Percentiles rank a stretch among this genome's conserved stretches.
phyloP scores from a whole-genome alignment of 345 rosid genomes.

The Dovyalis caffra region DNA sequence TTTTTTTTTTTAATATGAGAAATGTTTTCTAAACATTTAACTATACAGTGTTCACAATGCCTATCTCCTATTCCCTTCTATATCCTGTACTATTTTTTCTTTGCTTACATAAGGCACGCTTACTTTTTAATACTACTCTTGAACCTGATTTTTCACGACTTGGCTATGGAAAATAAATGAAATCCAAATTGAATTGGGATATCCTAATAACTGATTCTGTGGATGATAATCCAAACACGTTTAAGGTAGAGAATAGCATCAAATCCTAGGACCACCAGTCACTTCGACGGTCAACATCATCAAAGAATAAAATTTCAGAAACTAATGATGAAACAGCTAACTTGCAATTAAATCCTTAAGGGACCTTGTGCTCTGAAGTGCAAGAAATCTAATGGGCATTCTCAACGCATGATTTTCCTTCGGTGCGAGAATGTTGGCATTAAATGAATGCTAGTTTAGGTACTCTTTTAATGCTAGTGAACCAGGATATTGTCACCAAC shows the following conservation, averaged over 20 bases:
- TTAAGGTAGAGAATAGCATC: neutral
- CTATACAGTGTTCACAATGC: too few species aligned
- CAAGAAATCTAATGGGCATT: neutral
- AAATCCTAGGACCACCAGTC: constrained; percentile 25
- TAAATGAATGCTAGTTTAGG: neutral
- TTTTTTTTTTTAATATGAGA: too few species aligned
- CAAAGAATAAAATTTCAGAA: constrained; percentile 2
- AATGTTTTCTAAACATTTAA: too few species aligned
- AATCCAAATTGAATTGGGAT: neutral
- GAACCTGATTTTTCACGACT: neutral
- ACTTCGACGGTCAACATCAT: constrained; percentile 2
- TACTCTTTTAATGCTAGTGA: neutral
- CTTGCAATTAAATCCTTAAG: neutral
- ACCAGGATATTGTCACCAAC: neutral
- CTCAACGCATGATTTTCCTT: constrained; percentile 5
- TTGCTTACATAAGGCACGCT: neutral
- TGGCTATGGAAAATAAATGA: neutral
- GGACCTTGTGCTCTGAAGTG: neutral
- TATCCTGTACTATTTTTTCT: too few species aligned
- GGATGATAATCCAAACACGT: constrained; percentile 16
- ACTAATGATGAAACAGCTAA: constrained; percentile 7
- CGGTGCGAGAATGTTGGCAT: neutral
- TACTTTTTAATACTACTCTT: too few species aligned
- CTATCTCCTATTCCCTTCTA: too few species aligned
- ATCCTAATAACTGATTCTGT: neutral